Conservation (phyloP, 2,329 filamentous ascomycete species). For the Triangularia verruculosa region DNA sequence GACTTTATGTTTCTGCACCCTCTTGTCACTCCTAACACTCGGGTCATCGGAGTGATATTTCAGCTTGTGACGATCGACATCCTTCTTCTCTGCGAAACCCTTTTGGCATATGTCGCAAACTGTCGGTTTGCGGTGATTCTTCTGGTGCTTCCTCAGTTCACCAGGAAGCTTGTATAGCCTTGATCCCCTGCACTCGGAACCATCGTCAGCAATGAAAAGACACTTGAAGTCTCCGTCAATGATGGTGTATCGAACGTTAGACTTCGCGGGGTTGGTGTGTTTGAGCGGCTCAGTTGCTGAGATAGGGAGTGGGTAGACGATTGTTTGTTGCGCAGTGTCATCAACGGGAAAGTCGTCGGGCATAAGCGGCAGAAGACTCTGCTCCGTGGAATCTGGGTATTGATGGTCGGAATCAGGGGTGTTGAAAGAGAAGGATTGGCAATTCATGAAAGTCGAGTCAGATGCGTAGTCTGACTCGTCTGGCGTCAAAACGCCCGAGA, state of each 20-base stretch:
- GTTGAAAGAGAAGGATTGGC: neutral
- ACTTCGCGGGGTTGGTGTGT: neutral
- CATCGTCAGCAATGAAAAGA: neutral
- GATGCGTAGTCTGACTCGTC: neutral
- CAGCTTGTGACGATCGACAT: neutral
- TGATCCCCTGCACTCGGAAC: neutral
- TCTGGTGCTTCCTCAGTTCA: neutral
- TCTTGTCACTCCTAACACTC: neutral
- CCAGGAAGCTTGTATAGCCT: neutral
- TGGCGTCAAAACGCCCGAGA: neutral
- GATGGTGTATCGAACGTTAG: neutral
- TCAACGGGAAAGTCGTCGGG: neutral
- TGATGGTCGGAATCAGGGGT: neutral
- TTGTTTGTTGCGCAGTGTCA: neutral
- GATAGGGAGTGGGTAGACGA: neutral
- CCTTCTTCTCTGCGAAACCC: neutral
- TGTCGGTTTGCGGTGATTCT: neutral
- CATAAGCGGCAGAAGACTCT: neutral
- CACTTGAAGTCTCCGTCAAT: neutral
- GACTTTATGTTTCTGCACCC: neutral
- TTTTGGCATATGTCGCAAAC: neutral
- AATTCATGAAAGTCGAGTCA: neutral
- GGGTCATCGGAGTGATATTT: neutral
- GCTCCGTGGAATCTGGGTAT: neutral
- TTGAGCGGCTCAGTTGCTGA: neutral